Evolutionary conservation across 2,329 filamentous ascomycete species (phyloP).

Genomic region (Herpotrichia juniperi): DNA sequence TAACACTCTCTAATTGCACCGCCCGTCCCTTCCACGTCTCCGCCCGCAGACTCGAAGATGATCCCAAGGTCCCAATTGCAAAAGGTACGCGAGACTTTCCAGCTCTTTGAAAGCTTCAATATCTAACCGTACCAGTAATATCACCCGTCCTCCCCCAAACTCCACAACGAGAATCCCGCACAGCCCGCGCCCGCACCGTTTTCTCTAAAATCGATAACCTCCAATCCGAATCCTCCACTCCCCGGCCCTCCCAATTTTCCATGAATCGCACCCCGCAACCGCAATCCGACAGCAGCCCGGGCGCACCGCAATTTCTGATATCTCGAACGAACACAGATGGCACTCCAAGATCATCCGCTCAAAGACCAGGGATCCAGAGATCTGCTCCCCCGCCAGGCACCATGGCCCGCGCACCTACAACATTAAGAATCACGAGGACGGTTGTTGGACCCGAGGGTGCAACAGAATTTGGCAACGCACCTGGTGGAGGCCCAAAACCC

Average conservation of each 20-base stretch:
- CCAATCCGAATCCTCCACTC: constrained; percentile 3
- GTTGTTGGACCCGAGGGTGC: not conserved
- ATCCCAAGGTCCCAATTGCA: constrained; percentile 16
- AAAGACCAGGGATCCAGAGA: not conserved
- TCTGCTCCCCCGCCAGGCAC: constrained; percentile 16
- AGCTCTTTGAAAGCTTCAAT: constrained; percentile 1
- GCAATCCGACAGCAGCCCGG: not conserved
- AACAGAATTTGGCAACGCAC: no score
- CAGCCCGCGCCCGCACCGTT: constrained; percentile 29
- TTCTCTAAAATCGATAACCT: constrained; percentile 32
- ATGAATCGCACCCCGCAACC: constrained; percentile 7
- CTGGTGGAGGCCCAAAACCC: not conserved
- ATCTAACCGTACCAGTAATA: no score
- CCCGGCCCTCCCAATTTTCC: not conserved
- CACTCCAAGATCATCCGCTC: not conserved
- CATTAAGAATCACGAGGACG: constrained; percentile 27
- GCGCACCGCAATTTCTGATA: not conserved
- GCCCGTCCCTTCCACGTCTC: constrained; percentile 34
- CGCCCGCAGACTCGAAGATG: constrained; percentile 29
- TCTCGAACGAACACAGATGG: not conserved
- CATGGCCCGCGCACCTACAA: constrained; percentile 39
- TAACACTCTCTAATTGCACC: constrained; percentile 22
- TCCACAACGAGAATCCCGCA: constrained; percentile 27
- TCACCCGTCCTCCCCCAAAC: no score
- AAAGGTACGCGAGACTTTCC: constrained; percentile 23